Evolutionary conservation across 768 basidiomycete species (phyloP).

Genomic region (Kwoniella europaea): DNA sequence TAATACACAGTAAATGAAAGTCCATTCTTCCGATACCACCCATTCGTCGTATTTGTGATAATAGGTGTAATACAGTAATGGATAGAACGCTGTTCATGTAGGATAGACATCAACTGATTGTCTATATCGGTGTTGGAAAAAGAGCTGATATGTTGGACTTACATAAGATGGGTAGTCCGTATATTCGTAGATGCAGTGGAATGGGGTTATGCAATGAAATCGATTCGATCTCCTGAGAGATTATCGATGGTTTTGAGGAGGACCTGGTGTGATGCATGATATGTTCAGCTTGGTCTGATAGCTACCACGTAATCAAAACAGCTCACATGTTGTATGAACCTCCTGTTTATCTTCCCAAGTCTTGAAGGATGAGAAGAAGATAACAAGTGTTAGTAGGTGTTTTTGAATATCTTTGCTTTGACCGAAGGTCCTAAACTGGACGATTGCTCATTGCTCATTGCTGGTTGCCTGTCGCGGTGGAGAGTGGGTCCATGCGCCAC

Average conservation of each 20-base stretch:
- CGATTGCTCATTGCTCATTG: slow-evolving; percentile 5
- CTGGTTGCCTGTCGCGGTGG: not conserved
- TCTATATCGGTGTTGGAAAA: not conserved
- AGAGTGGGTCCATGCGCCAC: slow-evolving; percentile 8
- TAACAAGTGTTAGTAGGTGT: not conserved
- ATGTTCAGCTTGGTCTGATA: not conserved
- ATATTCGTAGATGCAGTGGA: slow-evolving; percentile 53
- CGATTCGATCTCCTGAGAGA: slow-evolving; percentile 57
- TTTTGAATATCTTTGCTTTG: not conserved
- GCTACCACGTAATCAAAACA: not conserved
- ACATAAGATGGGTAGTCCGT: slow-evolving; percentile 59
- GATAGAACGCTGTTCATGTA: slow-evolving; percentile 53
- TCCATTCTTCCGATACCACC: slow-evolving; percentile 95
- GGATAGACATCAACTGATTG: not conserved
- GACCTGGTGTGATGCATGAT: not conserved
- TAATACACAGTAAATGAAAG: slow-evolving; percentile 85
- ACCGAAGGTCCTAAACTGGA: not conserved
- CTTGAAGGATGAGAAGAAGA: slow-evolving; percentile 1
- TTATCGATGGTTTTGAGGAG: slow-evolving; percentile 38
- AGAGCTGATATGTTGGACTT: slow-evolving; percentile 16
- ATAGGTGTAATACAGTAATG: slow-evolving; percentile 73
- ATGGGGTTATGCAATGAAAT: slow-evolving; percentile 60
- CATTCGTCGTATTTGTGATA: slow-evolving; percentile 87
- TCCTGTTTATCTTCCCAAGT: not conserved
- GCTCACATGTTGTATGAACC: slow-evolving; percentile 17